Base-by-base conservation (phyloP, 225 moss, liverwort and hornwort species). In the Straminergon stramineum region DNA sequence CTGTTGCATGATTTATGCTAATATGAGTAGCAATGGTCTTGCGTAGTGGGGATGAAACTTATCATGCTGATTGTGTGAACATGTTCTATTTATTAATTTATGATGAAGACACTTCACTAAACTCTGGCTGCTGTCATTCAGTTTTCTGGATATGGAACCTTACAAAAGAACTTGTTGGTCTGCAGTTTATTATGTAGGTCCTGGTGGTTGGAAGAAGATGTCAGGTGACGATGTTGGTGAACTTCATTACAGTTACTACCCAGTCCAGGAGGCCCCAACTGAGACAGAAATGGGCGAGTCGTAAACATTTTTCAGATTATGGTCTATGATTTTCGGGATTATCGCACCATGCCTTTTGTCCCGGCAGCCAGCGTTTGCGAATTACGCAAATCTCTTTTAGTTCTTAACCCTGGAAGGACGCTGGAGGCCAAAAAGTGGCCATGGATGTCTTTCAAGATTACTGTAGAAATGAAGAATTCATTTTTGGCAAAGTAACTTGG, bases 211-310 rank as follows among this genome's bases (percentile, higher is more conserved):
- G 95, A 94, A 94, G 92, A 97, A 96, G 88, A 95, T 96, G 94
- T 91, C 95, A 79, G 96, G 97, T 81, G 95, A 95, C 57, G 97
- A 97, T 88, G 97, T 96, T 37, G 96, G 95, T 79, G 97, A 96
- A 88, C 97, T 97, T 67, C 96, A 96, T 86, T 96, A 97, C 84
- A 94, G 88, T 27, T 97, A 96, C 91, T 97, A 95, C 77, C 97
- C 97, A 55, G 90, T 92, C 21, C 78, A 94, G 58, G 97, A 97
- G 79, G 90, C 89, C 21, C 56, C 91, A 41, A 92, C 91, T 7
- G 97, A 97, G 89, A 90, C 95, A 81, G 97, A 95, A 86, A 97
- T 96, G 95, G 94, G 88, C 28, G 95, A 96, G 73, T 95, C 92
- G 16, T 91, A 53, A 89, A 76, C 34, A 56, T 34, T 31, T 70